Percentiles rank a stretch among this genome's conserved stretches.
These are phyloP conservation scores for Neltuma alba DNA, from an alignment of 306 rosid species.

Conservation along the genomic window DNA sequence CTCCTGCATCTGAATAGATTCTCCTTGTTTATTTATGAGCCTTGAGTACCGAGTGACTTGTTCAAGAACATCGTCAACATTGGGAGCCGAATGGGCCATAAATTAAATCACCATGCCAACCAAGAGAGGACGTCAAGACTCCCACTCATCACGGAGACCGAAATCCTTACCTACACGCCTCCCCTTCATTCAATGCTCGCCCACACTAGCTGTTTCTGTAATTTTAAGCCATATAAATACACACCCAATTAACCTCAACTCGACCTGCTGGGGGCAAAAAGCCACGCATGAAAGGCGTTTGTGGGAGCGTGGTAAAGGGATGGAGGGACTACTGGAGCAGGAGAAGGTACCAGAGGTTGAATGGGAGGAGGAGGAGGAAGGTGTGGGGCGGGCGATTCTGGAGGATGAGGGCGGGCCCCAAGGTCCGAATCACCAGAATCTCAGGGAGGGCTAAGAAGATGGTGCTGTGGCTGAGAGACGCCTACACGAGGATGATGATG, in stretches of 20 bases:
- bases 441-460: not conserved
- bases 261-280: not conserved
- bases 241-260: not conserved
- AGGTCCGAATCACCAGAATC: not conserved
- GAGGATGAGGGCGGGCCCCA: not conserved
- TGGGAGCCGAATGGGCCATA: not conserved
- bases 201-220: not conserved
- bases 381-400: not conserved
- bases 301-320: not conserved
- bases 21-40: too few relatives aligned
- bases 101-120: not conserved
- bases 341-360: not conserved
- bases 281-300: not conserved
- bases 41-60: too few relatives aligned
- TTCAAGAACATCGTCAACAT: not conserved
- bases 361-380: not conserved
- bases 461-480: not conserved
- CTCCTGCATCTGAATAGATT: too few relatives aligned
- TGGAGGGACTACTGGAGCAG: slow-evolving; percentile 1
- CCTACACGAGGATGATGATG: slow-evolving; percentile 14
- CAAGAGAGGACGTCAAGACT: not conserved
- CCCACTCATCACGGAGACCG: not conserved
- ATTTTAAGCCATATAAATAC: not conserved
- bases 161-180: not conserved
- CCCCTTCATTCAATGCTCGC: not conserved